Percentiles rank a stretch among this genome's conserved stretches.
These are phyloP conservation scores for Coleophoma cylindrospora DNA, from an alignment of 2,329 filamentous ascomycete species.

Conservation along the genomic window DNA sequence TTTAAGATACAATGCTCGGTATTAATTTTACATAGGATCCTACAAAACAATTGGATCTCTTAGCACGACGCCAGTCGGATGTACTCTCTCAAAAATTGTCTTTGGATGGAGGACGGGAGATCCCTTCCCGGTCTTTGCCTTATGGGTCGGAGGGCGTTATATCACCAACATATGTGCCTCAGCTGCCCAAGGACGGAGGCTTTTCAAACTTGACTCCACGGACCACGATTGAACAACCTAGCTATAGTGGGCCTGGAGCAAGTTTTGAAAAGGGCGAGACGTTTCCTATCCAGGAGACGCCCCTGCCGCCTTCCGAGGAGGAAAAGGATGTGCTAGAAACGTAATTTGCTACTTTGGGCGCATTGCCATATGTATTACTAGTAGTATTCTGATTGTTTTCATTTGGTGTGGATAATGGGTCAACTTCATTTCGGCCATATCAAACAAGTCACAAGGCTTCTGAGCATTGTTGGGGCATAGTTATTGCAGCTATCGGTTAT, in stretches of 20 bases:
- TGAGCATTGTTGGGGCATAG: not conserved
- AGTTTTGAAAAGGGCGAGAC: slow-evolving; percentile 48
- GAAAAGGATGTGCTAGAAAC: slow-evolving; percentile 25
- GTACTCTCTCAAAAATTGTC: slow-evolving; percentile 51
- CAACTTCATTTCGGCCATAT: not conserved
- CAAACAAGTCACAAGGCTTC: not conserved
- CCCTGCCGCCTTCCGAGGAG: slow-evolving; percentile 22
- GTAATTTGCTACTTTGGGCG: slow-evolving; percentile 10
- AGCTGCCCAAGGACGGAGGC: slow-evolving; percentile 22
- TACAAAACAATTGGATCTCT: slow-evolving; percentile 61
- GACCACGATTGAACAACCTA: slow-evolving; percentile 34
- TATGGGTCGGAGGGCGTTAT: slow-evolving; percentile 45
- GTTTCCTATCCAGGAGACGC: slow-evolving; percentile 31
- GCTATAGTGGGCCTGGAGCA: slow-evolving; percentile 44
- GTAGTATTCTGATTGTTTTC: not conserved
- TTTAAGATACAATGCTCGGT: slow-evolving; percentile 51
- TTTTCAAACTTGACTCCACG: slow-evolving; percentile 9
- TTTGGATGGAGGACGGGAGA: slow-evolving; percentile 28
- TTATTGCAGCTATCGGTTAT: not conserved
- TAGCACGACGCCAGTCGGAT: slow-evolving; percentile 62
- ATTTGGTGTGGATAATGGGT: not conserved
- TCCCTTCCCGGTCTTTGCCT: slow-evolving; percentile 45
- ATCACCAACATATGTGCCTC: slow-evolving; percentile 40
- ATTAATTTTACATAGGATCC: slow-evolving; percentile 54
- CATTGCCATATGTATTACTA: not conserved